These are phyloP conservation scores for Pseudozyma tsukubaensis DNA, from an alignment of 1,284 basidiomycete genomes.

Conservation along the genomic window DNA sequence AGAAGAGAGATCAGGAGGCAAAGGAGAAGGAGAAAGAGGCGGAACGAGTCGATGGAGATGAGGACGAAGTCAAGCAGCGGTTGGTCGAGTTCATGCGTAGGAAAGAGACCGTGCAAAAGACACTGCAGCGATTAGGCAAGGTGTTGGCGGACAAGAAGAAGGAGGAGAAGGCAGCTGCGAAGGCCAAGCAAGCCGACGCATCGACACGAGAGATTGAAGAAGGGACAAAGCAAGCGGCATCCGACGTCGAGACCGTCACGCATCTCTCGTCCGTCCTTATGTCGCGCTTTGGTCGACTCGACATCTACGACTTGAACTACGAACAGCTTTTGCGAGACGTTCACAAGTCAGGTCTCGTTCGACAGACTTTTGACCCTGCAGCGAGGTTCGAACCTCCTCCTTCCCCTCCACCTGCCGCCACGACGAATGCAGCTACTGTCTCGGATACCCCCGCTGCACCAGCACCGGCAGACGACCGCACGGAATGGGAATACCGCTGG, in stretches of 20 bases:
- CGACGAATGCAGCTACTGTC: neutral
- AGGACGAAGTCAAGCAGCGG: constrained; percentile 72
- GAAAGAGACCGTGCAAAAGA: constrained; percentile 89
- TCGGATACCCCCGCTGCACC: neutral
- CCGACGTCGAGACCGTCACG: constrained; percentile 57
- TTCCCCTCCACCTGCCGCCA: neutral
- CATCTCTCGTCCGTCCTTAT: constrained; percentile 62
- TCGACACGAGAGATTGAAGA: constrained; percentile 62
- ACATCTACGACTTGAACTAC: constrained; percentile 66
- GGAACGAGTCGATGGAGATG: constrained; percentile 77
- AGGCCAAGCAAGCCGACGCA: constrained; percentile 71
- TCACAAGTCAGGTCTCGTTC: constrained; percentile 55
- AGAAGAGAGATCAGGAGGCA: constrained; percentile 74
- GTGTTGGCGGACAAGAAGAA: constrained; percentile 69
- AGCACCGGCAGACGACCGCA: neutral
- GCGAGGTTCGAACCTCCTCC: constrained; percentile 21
- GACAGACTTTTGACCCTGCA: constrained; percentile 64
- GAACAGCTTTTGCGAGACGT: constrained; percentile 58
- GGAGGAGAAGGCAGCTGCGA: constrained; percentile 69
- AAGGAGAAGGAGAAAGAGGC: constrained; percentile 72
- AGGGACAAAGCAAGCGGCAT: constrained; percentile 13
- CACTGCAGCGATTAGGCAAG: constrained; percentile 84
- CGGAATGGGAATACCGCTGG: constrained; percentile 63
- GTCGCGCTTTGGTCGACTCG: constrained; percentile 57
- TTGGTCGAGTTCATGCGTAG: constrained; percentile 79